Evolutionary conservation across 495 filamentous ascomycete species (phyloP).

Genomic region (Evansstolkia leycettana): DNA sequence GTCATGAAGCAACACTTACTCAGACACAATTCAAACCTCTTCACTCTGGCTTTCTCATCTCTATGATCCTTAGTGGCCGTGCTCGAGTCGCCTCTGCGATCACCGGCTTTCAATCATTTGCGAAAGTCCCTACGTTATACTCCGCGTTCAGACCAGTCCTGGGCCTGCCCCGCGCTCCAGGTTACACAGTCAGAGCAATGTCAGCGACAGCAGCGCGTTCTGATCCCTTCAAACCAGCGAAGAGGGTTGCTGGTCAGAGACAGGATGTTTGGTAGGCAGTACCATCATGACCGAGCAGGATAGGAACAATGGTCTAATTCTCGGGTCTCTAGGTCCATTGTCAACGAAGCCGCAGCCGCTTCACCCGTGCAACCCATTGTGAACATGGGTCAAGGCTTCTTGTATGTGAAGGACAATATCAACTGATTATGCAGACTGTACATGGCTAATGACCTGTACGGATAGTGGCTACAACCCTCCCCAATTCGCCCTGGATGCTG

Average conservation of each 20-base stretch:
- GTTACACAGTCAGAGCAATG: constrained; percentile 24
- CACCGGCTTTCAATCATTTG: background rate
- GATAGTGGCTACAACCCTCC: constrained; percentile 89
- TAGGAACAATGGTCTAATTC: constrained; percentile 5
- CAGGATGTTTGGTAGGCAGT: constrained; percentile 83
- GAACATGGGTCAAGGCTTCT: constrained; percentile 97
- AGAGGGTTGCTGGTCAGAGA: constrained; percentile 63
- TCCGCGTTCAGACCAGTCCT: constrained; percentile 1
- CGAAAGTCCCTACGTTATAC: constrained; percentile 1
- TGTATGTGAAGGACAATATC: too few species aligned
- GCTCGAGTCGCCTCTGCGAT: too few species aligned
- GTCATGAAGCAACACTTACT: constrained; percentile 1
- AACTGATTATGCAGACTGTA: too few species aligned
- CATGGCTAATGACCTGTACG: background rate
- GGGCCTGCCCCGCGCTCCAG: constrained; percentile 10
- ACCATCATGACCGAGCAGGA: background rate
- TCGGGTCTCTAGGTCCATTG: constrained; percentile 55
- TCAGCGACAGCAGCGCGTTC: constrained; percentile 28
- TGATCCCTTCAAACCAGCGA: constrained; percentile 56
- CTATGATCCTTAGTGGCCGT: too few species aligned
- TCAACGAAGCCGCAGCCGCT: constrained; percentile 81
- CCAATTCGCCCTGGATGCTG: constrained; percentile 78
- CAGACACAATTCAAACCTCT: too few species aligned
- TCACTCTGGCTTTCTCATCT: too few species aligned
- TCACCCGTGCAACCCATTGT: constrained; percentile 85